phyloP scores from a whole-genome alignment of 768 basidiomycete genomes.

The Udeniomyces megalosporus region DNA sequence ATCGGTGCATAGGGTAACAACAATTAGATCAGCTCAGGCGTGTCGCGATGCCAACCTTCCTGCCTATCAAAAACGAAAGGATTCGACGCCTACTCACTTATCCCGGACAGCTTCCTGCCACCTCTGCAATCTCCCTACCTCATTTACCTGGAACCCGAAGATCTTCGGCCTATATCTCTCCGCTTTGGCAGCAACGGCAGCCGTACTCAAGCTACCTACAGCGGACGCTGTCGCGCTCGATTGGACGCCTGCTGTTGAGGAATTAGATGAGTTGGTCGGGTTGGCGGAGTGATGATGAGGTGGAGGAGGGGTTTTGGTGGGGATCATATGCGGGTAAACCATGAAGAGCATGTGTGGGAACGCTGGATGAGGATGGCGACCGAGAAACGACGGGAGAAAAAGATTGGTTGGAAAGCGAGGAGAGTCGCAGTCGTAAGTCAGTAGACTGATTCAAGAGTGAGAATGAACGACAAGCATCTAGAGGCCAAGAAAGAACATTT shows the following conservation, averaged over 20 bases:
- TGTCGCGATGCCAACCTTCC: too few species aligned
- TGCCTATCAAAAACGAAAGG: neutral
- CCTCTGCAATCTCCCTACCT: constrained; percentile 76
- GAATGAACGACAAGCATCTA: constrained; percentile 23
- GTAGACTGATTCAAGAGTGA: too few species aligned
- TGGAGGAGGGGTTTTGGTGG: constrained; percentile 45
- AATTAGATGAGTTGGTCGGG: neutral
- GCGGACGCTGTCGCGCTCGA: neutral
- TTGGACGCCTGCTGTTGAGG: neutral
- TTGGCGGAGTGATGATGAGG: constrained; percentile 1
- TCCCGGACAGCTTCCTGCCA: constrained; percentile 94
- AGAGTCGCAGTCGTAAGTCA: too few species aligned
- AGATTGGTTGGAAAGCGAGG: neutral
- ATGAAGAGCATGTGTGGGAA: constrained; percentile 41
- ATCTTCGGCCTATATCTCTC: constrained; percentile 85
- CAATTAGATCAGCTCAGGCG: too few species aligned
- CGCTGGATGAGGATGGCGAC: neutral
- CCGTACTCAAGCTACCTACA: constrained; percentile 50
- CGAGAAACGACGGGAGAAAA: neutral
- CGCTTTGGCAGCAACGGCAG: constrained; percentile 67
- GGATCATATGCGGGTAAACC: constrained; percentile 85
- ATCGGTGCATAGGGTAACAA: neutral
- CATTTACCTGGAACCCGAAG: constrained; percentile 92
- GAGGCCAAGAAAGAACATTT: too few species aligned
- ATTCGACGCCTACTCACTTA: constrained; percentile 37